Conservation (phyloP, 257 asterid genomes). For the Salvia splendens region DNA sequence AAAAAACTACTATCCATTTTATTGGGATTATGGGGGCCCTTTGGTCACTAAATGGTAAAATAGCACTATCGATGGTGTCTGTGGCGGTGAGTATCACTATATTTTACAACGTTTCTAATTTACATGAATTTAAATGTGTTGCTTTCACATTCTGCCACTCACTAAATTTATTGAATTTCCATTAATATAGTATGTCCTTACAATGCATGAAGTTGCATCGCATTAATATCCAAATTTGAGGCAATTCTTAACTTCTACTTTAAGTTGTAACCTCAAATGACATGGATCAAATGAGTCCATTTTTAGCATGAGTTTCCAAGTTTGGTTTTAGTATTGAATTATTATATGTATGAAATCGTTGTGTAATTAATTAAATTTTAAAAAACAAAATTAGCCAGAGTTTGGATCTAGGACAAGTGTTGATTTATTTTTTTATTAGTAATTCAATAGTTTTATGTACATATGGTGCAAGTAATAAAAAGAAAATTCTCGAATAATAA, state of each 20-base stretch:
- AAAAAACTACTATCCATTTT: not conserved
- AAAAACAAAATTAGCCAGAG: too few relatives aligned
- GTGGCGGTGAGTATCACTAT: not conserved
- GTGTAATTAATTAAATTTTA: too few relatives aligned
- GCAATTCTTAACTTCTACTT: not conserved
- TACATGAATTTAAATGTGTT: slow-evolving; percentile 12
- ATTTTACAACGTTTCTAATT: slow-evolving; percentile 9
- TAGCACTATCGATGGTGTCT: slow-evolving; percentile 12
- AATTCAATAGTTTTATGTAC: too few relatives aligned
- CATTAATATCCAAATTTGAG: slow-evolving; percentile 12
- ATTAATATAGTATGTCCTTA: not conserved
- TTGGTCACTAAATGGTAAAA: slow-evolving; percentile 7
- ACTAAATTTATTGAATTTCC: not conserved
- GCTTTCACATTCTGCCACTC: not conserved
- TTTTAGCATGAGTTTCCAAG: not conserved
- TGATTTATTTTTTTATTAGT: too few relatives aligned
- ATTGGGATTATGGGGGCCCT: slow-evolving; percentile 20
- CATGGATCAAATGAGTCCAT: not conserved
- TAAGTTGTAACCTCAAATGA: slow-evolving; percentile 22
- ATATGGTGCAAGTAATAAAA: too few relatives aligned
- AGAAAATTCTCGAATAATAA: too few relatives aligned
- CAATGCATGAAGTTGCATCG: not conserved
- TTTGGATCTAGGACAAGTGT: too few relatives aligned
- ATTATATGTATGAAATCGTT: too few relatives aligned
- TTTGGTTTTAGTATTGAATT: not conserved